Evolutionary conservation across 2,329 filamentous ascomycete genomes (phyloP).

Genomic region (Fusarium nurragi): DNA sequence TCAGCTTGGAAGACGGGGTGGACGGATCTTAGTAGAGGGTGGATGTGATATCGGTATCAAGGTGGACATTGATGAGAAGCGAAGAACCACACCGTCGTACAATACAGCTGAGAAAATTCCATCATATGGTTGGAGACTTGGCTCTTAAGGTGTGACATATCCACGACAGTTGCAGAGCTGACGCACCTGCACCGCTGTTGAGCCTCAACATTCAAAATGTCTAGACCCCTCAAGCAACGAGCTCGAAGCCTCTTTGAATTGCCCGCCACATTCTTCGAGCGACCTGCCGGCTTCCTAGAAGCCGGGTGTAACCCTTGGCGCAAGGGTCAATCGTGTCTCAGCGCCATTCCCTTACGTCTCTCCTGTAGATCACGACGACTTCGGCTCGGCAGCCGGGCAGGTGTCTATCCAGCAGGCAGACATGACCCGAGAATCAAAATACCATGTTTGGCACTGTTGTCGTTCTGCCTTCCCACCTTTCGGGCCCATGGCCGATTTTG

Average conservation of each 20-base stretch:
- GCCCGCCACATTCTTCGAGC: conserved; percentile 15
- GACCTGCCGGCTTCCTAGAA: neutral
- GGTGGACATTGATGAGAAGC: neutral
- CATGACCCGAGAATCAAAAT: neutral
- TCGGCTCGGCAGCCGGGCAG: neutral
- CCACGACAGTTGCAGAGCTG: neutral
- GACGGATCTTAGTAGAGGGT: too few species aligned
- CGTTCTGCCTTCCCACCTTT: neutral
- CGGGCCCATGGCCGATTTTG: neutral
- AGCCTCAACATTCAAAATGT: neutral
- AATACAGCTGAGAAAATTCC: neutral
- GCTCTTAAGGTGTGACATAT: neutral
- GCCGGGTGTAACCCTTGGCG: neutral
- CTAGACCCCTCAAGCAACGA: too few species aligned
- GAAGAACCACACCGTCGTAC: neutral
- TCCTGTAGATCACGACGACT: conserved; percentile 1
- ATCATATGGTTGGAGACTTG: neutral
- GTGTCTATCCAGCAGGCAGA: neutral
- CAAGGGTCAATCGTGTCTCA: conserved; percentile 31
- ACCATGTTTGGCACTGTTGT: neutral
- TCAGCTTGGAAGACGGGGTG: neutral
- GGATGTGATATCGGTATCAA: neutral
- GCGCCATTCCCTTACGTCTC: conserved; percentile 30
- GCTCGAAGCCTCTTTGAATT: neutral
- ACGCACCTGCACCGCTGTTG: neutral